Evolutionary conservation across 345 rosid genomes (phyloP).

Genomic region (Moricandia moricandioides): DNA sequence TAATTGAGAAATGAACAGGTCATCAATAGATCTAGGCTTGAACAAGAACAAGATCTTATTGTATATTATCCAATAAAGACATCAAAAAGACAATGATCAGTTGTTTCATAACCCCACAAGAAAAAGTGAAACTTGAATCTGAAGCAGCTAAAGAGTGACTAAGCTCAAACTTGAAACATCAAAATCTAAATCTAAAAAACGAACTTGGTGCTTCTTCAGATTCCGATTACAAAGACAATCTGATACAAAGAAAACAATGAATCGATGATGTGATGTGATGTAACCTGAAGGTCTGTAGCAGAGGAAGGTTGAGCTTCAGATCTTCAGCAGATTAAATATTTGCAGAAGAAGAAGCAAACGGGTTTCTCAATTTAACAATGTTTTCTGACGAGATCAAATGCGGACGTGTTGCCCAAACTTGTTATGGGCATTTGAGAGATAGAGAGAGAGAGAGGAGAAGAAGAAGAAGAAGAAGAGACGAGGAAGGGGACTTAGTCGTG

Average conservation of each 20-base stretch:
- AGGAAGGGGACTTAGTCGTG: conserved; percentile 47
- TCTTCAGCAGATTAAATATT: neutral
- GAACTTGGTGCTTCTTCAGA: neutral
- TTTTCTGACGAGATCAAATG: conserved; percentile 1
- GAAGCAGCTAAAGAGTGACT: too few species aligned
- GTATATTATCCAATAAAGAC: too few species aligned
- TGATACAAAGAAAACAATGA: neutral
- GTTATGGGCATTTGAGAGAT: conserved; percentile 21
- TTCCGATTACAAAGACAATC: too few species aligned
- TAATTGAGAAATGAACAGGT: neutral
- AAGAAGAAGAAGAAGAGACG: conserved; percentile 23
- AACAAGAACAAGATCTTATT: conserved; percentile 1
- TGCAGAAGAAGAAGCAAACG: neutral
- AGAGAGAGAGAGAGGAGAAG: too few species aligned
- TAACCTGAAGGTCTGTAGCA: conserved; percentile 34
- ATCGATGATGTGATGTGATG: neutral
- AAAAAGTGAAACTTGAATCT: too few species aligned
- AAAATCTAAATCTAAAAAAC: neutral
- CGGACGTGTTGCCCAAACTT: conserved; percentile 28
- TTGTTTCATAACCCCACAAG: too few species aligned
- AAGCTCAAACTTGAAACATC: too few species aligned
- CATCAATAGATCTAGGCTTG: neutral
- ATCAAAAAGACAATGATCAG: too few species aligned
- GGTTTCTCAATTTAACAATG: conserved; percentile 13
- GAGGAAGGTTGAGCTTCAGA: conserved; percentile 30